Percentiles rank a stretch among this genome's conserved stretches.
phyloP scores from a whole-genome alignment of 345 rosid species.

The Syzygium grande region DNA sequence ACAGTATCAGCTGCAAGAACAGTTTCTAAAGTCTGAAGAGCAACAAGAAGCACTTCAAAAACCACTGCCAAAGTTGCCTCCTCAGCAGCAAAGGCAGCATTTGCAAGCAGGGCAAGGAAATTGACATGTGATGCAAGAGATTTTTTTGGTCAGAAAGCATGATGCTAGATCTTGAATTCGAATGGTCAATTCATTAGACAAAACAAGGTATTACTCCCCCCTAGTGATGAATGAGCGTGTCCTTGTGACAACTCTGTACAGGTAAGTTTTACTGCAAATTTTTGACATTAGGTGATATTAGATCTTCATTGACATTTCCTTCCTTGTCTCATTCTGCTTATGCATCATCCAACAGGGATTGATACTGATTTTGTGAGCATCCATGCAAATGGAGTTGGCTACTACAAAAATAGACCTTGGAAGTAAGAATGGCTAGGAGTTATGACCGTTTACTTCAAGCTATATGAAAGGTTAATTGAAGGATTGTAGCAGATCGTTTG shows the following conservation, averaged over 20 bases:
- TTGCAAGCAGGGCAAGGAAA: constrained; percentile 55
- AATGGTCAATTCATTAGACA: background rate
- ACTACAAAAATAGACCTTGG: background rate
- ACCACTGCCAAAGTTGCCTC: background rate
- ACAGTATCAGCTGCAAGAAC: constrained; percentile 10
- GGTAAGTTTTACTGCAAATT: background rate
- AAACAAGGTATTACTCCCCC: background rate
- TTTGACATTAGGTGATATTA: background rate
- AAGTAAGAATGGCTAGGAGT: background rate
- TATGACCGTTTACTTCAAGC: background rate
- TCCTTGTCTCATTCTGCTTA: background rate
- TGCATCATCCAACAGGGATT: background rate
- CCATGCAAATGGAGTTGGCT: background rate
- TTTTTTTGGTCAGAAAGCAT: constrained; percentile 8
- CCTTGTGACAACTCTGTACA: background rate
- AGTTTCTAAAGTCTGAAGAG: background rate
- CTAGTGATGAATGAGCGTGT: background rate
- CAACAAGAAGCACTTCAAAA: background rate
- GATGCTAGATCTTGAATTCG: background rate
- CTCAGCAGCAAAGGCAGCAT: constrained; percentile 31
- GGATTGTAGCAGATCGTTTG: background rate
- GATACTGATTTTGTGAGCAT: background rate
- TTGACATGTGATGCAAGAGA: constrained; percentile 47
- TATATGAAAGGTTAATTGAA: background rate
- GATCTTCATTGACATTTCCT: background rate